Percentiles rank a stretch among this genome's conserved stretches.
Evolutionary conservation across 257 asterid species (phyloP).

Genomic region (Mitragyna speciosa): DNA sequence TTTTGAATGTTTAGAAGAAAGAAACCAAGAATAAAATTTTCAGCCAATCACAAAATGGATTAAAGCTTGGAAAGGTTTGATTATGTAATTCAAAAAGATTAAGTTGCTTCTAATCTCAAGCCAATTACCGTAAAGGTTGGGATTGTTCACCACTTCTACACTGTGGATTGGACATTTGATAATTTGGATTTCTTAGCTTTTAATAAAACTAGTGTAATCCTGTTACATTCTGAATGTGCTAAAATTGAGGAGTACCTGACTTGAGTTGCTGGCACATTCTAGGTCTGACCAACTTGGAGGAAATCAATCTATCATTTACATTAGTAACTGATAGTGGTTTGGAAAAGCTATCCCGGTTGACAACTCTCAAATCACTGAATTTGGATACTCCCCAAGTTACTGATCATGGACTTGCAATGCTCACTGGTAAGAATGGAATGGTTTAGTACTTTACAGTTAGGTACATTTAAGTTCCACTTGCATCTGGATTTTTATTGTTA

Average conservation of each 20-base stretch:
- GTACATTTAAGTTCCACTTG: background rate
- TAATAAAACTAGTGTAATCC: background rate
- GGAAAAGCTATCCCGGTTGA: conserved; percentile 28
- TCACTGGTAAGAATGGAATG: conserved; percentile 21
- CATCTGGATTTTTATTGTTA: background rate
- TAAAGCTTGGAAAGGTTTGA: background rate
- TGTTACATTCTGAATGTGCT: background rate
- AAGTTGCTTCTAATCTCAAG: background rate
- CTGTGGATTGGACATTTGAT: background rate
- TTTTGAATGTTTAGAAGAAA: background rate
- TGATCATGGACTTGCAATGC: conserved; percentile 33
- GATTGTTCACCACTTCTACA: background rate
- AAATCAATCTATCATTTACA: conserved; percentile 36
- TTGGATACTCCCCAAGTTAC: conserved; percentile 43
- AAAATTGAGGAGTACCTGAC: background rate
- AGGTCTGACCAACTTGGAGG: conserved; percentile 41
- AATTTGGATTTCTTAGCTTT: background rate
- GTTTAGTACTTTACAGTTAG: background rate
- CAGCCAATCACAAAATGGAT: background rate
- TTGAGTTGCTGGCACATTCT: background rate
- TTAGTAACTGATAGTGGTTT: conserved; percentile 33
- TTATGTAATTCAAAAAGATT: background rate
- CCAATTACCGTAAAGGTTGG: background rate
- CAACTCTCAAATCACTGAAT: conserved; percentile 36
- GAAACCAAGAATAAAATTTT: background rate